Base-by-base conservation (phyloP, 495 filamentous ascomycete species). In the Umbilicaria muhlenbergii region DNA sequence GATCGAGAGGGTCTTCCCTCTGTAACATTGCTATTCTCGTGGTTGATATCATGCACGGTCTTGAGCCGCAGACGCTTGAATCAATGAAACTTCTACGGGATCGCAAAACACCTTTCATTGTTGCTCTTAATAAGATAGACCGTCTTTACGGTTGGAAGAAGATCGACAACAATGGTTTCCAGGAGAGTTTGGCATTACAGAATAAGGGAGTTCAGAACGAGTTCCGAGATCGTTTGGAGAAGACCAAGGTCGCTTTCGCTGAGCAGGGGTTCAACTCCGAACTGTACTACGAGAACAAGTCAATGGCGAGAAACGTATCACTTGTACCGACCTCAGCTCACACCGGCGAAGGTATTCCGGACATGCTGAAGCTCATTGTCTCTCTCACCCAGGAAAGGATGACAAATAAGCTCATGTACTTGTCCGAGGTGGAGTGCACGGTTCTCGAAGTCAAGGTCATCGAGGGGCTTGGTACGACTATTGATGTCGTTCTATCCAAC, bases 11-110 rank as follows among this genome's bases (percentile, higher is more conserved):
- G 61, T 94, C 88, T 34, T 94, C 87, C 38, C 79, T 99, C 40
- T 99, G 92, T 62, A 99, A 99, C 67, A 96, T 99, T 64, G 92
- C 92, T 55, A 99, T 99, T 58, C 68, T 99, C 46, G 92, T 99
- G 17, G 88, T 99, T 50, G 92, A 99, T 72, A 99, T 99, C 57
- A 99, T 99, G 92, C 92, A 99, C 71, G 92, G 92, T 56, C 76
- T 99, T 38, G 92, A 99, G 61, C 92, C 86, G 13, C 92, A 99
- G 60, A 99, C 92, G 18, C 73, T 96, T 6, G 92, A 99, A 61
- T 96, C 92, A 7, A 95, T 99, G 83, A 80, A 77, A 47, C 64
- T 99, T 42, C 77, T 99, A 32, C 75, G 91, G 54, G 89, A 95
- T 54, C 73, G 86, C 46, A 92, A 87, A 62, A 99, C 92, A 36